Base-by-base conservation (phyloP, 257 asterid species). In the Thymus quinquecostatus region DNA sequence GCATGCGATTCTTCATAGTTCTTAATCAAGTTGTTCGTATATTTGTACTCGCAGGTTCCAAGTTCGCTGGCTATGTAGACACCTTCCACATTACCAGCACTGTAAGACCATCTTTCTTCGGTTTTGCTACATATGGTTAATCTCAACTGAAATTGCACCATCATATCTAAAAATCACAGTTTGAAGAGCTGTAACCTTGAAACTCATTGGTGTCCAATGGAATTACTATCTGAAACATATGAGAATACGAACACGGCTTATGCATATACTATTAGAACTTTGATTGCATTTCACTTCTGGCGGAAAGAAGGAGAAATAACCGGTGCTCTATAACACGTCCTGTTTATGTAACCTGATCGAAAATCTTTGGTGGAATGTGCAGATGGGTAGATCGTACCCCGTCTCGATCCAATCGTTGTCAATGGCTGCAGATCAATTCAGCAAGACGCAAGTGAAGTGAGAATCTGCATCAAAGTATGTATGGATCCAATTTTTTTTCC, bases 51-150 rank as follows among this genome's bases (percentile, higher is more conserved):
- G 71, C 87, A 93, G 98, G 96, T 78, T 93, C 98, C 73, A 93
- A 91, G 58, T 93, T 78, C 69, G 98, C 96, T 74, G 98, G 97
- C 2, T 93, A 93, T 72, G 89, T 93, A n/a, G 88, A 85, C 79
- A 66, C 97, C 53, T 85, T 92, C 88, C 93, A 92, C 64, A 70
- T 93, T 68, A 85, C 94, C 84, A 93, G 98, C 85, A 78, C 96
- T 86, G 98, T 93, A 83, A 82, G 88, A 82, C 84, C 65, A 30
- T 60, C 7, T 60, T 14, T 59, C 5, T 9, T 79, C 62, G 10
- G 7, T 38, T 28, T 38, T 56, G 70, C 60, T 59, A 49, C 2
- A 49, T 7, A 40, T 36, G 10, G 28, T 53, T 47, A 60, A 14
- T 45, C 45, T 29, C 44, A 41, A 36, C 21, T 30, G 34, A 21